Conservation (phyloP, 176 grass and related monocot species). For the Avena atlantica region DNA sequence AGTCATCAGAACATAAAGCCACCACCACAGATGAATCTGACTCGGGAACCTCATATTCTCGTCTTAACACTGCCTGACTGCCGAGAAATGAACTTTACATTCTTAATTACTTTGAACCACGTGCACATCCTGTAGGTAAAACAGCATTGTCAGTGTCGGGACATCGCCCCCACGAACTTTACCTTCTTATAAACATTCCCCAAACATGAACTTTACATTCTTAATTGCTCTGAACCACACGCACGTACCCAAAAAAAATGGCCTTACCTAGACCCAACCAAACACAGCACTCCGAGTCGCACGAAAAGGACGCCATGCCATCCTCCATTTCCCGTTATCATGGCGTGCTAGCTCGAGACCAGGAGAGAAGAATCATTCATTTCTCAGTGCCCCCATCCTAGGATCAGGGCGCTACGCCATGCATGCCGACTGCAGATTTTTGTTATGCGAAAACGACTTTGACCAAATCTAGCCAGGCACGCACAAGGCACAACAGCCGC, state of each 20-base stretch:
- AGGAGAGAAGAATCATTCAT: neutral
- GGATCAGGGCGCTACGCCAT: neutral
- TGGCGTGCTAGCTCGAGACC: slow-evolving; percentile 16
- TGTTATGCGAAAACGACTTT: neutral
- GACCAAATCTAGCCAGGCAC: slow-evolving; percentile 29
- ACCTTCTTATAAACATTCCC: neutral
- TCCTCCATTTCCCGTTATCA: slow-evolving; percentile 37
- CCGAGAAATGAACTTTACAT: neutral
- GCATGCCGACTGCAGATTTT: neutral
- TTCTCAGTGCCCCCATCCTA: neutral
- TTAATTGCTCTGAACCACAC: neutral
- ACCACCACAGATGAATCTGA: too few relatives aligned
- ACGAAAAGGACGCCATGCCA: slow-evolving; percentile 35
- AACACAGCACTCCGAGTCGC: slow-evolving; percentile 38
- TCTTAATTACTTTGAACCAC: neutral
- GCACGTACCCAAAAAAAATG: neutral
- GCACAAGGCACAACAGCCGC: neutral
- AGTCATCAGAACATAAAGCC: too few relatives aligned
- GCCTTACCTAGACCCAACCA: slow-evolving; percentile 4
- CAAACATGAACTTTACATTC: neutral
- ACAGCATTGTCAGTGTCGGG: neutral
- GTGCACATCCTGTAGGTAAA: neutral
- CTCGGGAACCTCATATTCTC: neutral
- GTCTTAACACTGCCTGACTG: neutral
- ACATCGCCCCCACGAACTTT: neutral